Base-by-base conservation (phyloP, 768 basidiomycete genomes). In the Terana coerulea region DNA sequence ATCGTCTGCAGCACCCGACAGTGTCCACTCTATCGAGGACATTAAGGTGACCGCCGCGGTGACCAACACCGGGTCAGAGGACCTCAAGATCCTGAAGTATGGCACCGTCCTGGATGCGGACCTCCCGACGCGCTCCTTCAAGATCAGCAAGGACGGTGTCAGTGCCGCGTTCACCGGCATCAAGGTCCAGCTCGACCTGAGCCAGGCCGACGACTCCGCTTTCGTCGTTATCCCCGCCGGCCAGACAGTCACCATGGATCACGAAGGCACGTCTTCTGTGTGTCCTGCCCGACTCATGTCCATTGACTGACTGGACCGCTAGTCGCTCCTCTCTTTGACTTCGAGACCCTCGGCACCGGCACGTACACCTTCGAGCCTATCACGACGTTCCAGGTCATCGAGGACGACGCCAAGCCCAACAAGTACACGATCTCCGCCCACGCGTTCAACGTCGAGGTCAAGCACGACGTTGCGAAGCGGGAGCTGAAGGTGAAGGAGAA, bases 241-340 rank as follows among this genome's bases (percentile, higher is more conserved):
- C n/a, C 55, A 72, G 55, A 67, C 64, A 19, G 57, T 75, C 46
- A 67, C 66, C 22, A 71, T 72, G 34, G 61, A 61, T 24, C 75
- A 76, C 48, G 64, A 70, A 33, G 66, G 75, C 72, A 51, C 34
- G 55, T 54, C 25, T 26, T 31, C 25, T 9, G 5, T 22, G 21
- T 17, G 19, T 35, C 5, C 25, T 24, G 34, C 5, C 17, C 17
- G 24, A 10, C 21, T 12, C 3, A 17, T 34, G n/a, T 8, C 10
- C 19, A 24, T 49, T n/a, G n/a, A n/a, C n/a, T 25, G 49, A 25
- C 40, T 11, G 24, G 1, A 30, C 31, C 29, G 19, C 14, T 49
- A 75, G 73, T 76, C 44, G 69, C 70, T 15, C 54, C 70, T 2
- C 64, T 78, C 33, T 76, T 64, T 62, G 69, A 76, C 62, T 76